These are phyloP conservation scores for Nicotiana tomentosiformis DNA, from an alignment of 257 asterid species.

Conservation along the genomic window DNA sequence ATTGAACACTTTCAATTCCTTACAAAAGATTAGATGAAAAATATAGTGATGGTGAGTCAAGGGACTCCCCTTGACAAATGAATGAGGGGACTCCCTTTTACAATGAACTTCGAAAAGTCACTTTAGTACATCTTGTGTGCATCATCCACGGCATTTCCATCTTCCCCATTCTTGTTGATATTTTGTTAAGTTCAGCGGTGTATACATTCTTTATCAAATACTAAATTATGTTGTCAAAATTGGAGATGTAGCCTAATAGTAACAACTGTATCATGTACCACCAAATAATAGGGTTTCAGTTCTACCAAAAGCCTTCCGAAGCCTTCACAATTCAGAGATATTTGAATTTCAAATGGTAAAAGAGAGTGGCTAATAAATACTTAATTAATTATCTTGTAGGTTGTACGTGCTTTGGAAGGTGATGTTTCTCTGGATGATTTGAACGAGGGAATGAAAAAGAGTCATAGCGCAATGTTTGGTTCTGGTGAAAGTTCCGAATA, in stretches of 20 bases:
- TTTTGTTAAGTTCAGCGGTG: neutral
- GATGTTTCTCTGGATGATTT: slow-evolving; percentile 64
- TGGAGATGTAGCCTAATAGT: neutral
- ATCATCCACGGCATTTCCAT: no score
- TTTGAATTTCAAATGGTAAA: neutral
- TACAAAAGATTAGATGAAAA: no score
- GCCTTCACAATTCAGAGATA: neutral
- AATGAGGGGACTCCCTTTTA: no score
- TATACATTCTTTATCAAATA: neutral
- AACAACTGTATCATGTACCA: neutral
- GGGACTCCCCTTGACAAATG: no score
- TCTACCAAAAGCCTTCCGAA: neutral
- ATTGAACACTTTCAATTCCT: no score
- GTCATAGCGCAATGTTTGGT: slow-evolving; percentile 28
- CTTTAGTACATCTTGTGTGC: no score
- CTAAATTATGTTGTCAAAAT: neutral
- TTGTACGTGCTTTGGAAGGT: slow-evolving; percentile 86
- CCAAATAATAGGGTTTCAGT: neutral
- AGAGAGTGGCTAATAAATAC: neutral
- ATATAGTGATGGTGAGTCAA: no score
- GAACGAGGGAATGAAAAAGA: slow-evolving; percentile 32
- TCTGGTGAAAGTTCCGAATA: slow-evolving; percentile 52
- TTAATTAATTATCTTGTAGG: slow-evolving; percentile 14
- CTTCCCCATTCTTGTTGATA: neutral
- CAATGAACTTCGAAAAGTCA: no score